phyloP scores from a whole-genome alignment of 2,329 filamentous ascomycete species.

The Botrytis byssoidea region DNA sequence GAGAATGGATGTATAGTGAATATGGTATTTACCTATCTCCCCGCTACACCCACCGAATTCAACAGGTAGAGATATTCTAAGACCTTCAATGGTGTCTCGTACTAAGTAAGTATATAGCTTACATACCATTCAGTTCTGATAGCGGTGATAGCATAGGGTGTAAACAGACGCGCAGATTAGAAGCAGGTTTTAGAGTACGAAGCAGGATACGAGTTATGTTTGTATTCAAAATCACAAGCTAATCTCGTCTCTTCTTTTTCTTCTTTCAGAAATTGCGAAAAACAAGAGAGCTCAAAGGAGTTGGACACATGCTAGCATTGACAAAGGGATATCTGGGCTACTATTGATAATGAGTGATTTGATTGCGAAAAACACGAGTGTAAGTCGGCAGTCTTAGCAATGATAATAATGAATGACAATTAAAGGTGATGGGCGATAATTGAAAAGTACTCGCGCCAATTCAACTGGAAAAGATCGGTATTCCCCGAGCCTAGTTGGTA shows the following conservation, averaged over 20 bases:
- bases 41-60: neutral
- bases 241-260: too few relatives aligned
- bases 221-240: too few relatives aligned
- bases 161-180: neutral
- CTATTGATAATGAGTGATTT: neutral
- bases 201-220: neutral
- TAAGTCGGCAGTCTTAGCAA: neutral
- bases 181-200: too few relatives aligned
- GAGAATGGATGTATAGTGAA: fast-evolving
- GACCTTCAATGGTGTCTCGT: fast-evolving
- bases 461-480: neutral
- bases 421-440: neutral
- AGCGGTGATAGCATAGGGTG: neutral
- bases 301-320: too few relatives aligned
- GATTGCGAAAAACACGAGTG: too few relatives aligned
- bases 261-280: too few relatives aligned
- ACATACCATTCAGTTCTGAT: neutral
- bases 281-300: too few relatives aligned
- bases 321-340: neutral
- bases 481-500: neutral
- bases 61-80: too few relatives aligned
- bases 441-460: neutral
- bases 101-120: neutral
- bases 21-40: fast-evolving
- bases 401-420: neutral